Conservation (phyloP, 1,284 basidiomycete species). For the Irpex sp. region DNA sequence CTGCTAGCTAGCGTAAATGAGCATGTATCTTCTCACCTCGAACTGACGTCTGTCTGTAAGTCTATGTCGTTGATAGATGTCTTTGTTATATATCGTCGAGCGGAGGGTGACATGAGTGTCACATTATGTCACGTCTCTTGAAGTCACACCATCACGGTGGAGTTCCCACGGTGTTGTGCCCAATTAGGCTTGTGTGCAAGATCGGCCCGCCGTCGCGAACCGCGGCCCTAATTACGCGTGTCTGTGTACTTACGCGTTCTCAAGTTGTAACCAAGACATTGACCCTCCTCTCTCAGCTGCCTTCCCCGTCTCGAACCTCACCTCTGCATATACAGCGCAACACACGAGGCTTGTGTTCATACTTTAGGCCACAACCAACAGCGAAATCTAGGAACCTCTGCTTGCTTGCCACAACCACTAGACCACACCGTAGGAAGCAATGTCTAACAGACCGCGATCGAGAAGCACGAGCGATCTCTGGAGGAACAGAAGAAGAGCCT, state of each 20-base stretch:
- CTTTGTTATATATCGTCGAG: background rate
- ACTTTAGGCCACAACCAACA: too few species aligned
- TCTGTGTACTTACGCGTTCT: background rate
- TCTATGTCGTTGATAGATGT: background rate
- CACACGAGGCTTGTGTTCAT: too few species aligned
- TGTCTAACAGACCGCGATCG: conserved; percentile 12
- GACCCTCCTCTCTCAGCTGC: background rate
- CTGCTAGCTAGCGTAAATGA: background rate
- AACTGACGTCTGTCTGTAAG: background rate
- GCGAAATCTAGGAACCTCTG: too few species aligned
- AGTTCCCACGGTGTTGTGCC: background rate
- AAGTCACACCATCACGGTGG: background rate
- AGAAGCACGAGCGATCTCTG: conserved; percentile 12
- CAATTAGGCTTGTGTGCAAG: background rate
- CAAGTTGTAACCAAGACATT: background rate
- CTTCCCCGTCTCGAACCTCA: background rate
- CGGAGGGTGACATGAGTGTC: background rate
- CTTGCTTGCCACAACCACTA: too few species aligned
- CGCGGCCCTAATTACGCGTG: too few species aligned
- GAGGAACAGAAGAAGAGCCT: background rate
- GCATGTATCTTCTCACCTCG: background rate
- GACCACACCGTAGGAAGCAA: background rate
- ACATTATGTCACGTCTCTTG: background rate
- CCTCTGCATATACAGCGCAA: background rate
- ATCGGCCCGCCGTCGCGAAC: too few species aligned